Evolutionary conservation across 805 yeast genomes (phyloP), one percentile per base, ranked within the genome.

Genomic region (Sporopachydermia lactativora): DNA sequence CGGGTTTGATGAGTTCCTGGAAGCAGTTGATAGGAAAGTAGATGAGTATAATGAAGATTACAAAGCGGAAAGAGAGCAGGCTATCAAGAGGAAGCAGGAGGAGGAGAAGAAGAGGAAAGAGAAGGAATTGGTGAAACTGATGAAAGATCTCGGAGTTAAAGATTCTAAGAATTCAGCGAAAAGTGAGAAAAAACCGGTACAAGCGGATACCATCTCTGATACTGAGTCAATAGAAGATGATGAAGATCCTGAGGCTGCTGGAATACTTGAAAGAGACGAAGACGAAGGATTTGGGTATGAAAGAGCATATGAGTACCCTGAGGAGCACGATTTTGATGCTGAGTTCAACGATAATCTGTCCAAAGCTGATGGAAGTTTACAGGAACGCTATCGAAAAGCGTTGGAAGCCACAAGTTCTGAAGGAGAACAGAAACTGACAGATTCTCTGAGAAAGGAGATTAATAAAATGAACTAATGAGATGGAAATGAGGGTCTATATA

Each of bases 1-100:
- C 2, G 99, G 99, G 0, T 83, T 92, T 55, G 95, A 86, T 54
- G 95, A 86, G 16, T 89, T 92, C 53, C 57, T 89, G 52, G 66
- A 63, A n/a, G 81, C 84, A 1, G 92, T 92, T 3, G 94, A 84
- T 51, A 70, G 72, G 44, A 92, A 92, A 60, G 86, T 79, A 38
- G 83, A 77, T 34, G 99, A 92, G 59, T 92, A 80, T 58, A 75
- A 85, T 44, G 75, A 76, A 44, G 88, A 68, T 51, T 92, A 92
- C 58, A 75, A 75, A 52, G 77, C 77, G 5, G 97, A 92, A 62
- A 73, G 96, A 54, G 96, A 89, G 44, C 66, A 81, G 51, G 75
- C 89, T 13, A 54, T 81, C 40, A 72, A 80, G 56, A 75, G 81
- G 47, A 82, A 85, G 53, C 82, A 81, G 49, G 79, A 77, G 44